Evolutionary conservation across 805 yeast genomes (phyloP), one percentile per base, ranked within the genome.

Genomic region (Citeromyces nyonsensis): DNA sequence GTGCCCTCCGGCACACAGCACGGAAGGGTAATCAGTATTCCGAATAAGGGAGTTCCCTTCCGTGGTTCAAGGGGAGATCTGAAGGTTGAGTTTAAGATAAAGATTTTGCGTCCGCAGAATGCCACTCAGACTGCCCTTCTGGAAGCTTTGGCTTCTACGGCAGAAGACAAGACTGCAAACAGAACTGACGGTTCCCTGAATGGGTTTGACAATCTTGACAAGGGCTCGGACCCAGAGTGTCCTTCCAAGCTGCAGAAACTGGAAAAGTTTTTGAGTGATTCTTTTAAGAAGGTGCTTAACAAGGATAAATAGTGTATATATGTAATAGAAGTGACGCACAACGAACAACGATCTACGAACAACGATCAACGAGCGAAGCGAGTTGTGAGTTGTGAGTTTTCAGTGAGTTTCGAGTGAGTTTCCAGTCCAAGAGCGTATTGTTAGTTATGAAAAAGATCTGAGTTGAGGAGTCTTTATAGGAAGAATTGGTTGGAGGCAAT

Each of bases 61-160:
- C 56, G 69, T 15, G 36, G 42, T 9, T 31, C 30, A 14, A 69
- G 91, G 47, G 99, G 97, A 32, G 82, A 79, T 44, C 61, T 86
- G 69, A 75, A 71, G 43, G 82, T 91, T 11, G 61, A 70, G 9
- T 65, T 85, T 42, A 70, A 72, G 32, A 79, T 91, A 11, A 69
- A 71, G 44, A 72, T 85, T 4, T 59, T 75, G 43, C 68, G 73
- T 36, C 94, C 97, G 2, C 66, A 67, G 35, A 77, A 81, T 15
- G 81, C 88, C 10, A 77, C 91, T 1, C 95, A 91, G 52, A 77
- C 75, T 9, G 93, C 93, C 20, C 59, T 91, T 35, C 64, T 93
- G 45, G 99, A 91, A 51, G 95, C 95, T 0, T 64, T 91, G 40
- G 98, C 99, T 2, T 95, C 85, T 48, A 79, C 94, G 2, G 68